Evolutionary conservation across 352 stramenopile species (phyloP), one percentile per base, ranked within the genome.

Genomic region (Globisporangium spiculum): DNA sequence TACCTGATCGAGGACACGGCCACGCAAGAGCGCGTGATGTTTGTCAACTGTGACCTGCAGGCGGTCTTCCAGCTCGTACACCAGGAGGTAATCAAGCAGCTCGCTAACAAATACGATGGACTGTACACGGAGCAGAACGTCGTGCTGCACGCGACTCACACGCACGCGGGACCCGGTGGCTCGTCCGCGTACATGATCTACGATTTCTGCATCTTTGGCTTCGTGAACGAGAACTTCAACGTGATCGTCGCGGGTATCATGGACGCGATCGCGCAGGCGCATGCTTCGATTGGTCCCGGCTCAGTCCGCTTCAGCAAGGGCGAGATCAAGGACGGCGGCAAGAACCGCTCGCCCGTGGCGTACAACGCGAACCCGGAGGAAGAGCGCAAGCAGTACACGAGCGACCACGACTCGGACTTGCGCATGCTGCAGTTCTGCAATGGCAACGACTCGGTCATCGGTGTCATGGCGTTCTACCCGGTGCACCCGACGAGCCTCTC

Each of bases 401-500:
- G 63, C 50, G 71, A 96, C 60, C 80, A 79, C 41, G 88, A 96
- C 73, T 82, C 81, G 34, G 81, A 86, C 6, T 81, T 96, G 78
- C 75, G 85, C 20, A 55, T 93, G 22, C 66, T 94, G 4, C 67
- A 79, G 14, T 88, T 96, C 62, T 68, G 55, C 46, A 74, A 80
- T 32, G 53, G 58, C 14, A 56, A 70, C 14, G 80, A 67, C 6
- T 74, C 53, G 2, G 61, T 81, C 22, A 68, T 87, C 9, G 86
- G 84, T 9, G 66, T 89, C 7, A 26, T 96, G 54, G 88, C 84
- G n/a, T 96, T 88, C 57, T 84, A 78, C 58, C 81, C 86, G 1
- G 87, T 96, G 10, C 88, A 97, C 61, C 77, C 81, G n/a, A 97
- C 89, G 22, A 92, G 76, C 71, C 80, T 97, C 66, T 90, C 81